These are phyloP conservation scores for Dothiorella sarmentorum DNA, from an alignment of 2,329 filamentous ascomycete species.

Conservation along the genomic window DNA sequence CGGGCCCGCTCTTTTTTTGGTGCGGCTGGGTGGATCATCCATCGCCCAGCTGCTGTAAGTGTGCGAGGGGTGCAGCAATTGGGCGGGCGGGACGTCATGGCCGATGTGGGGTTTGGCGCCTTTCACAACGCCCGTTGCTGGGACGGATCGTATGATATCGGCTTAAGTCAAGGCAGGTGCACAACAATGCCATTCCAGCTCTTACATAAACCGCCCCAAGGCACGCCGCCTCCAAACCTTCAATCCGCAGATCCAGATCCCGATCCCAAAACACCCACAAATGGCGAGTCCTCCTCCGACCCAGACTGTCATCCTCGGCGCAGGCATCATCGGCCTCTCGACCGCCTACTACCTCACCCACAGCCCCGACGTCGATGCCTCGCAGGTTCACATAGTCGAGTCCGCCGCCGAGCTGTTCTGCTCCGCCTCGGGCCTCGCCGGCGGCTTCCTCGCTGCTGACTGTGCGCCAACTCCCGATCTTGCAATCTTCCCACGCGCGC, in stretches of 20 bases:
- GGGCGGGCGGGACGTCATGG: constrained; percentile 18
- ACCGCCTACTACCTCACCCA: constrained; percentile 62
- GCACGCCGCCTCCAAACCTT: not conserved
- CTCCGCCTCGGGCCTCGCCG: constrained; percentile 71
- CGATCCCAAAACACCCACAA: not conserved
- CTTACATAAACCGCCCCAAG: constrained; percentile 6
- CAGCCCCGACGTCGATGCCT: constrained; percentile 34
- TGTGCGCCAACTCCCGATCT: constrained; percentile 45
- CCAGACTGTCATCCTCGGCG: constrained; percentile 40
- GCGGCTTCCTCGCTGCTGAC: constrained; percentile 69
- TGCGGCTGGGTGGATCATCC: constrained; percentile 7
- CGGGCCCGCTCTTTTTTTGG: not conserved
- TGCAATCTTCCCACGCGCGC: not conserved
- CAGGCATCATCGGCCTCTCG: constrained; percentile 45
- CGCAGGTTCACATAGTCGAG: constrained; percentile 57
- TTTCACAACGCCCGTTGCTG: constrained; percentile 11
- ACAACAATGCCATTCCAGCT: constrained; percentile 1
- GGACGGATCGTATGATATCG: constrained; percentile 19
- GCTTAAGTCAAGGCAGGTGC: constrained; percentile 6
- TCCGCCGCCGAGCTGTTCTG: constrained; percentile 61
- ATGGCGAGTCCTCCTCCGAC: constrained; percentile 1
- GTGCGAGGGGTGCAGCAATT: constrained; percentile 6
- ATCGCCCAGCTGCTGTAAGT: not conserved
- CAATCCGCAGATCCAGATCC: not conserved
- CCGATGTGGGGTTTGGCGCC: constrained; percentile 17